Conservation (phyloP, 768 basidiomycete species). For the Fomitopsis serialis region DNA sequence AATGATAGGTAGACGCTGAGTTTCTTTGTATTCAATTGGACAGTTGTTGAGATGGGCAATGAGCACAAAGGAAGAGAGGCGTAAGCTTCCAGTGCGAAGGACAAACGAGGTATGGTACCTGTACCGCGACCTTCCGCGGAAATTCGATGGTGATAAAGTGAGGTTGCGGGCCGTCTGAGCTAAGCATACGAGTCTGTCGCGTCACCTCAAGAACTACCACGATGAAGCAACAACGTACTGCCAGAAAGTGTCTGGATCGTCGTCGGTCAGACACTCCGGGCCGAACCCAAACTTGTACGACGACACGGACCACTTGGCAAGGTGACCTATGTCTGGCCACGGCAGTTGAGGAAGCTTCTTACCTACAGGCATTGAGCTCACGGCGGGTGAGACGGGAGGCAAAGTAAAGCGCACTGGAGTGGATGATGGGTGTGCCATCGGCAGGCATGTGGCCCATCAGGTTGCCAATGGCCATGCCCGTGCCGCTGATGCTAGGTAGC, state of each 20-base stretch:
- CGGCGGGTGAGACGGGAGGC: not conserved
- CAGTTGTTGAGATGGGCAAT: no score
- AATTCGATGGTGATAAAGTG: slow-evolving; percentile 96
- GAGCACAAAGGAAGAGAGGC: no score
- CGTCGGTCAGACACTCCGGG: slow-evolving; percentile 84
- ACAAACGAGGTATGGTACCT: slow-evolving; percentile 41
- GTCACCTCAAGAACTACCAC: not conserved
- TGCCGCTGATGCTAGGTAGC: not conserved
- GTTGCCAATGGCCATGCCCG: not conserved
- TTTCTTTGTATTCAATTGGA: no score
- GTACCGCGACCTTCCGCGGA: slow-evolving; percentile 81
- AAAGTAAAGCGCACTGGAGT: slow-evolving; percentile 25
- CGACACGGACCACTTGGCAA: slow-evolving; percentile 95
- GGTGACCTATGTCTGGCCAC: slow-evolving; percentile 81
- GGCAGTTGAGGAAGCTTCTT: slow-evolving; percentile 48
- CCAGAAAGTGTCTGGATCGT: slow-evolving; percentile 93
- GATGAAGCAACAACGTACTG: slow-evolving; percentile 60
- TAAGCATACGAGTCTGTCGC: slow-evolving; percentile 21
- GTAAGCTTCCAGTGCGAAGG: no score
- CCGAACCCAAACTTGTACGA: slow-evolving; percentile 97
- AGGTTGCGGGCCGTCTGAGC: slow-evolving; percentile 94
- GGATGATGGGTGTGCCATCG: slow-evolving; percentile 34
- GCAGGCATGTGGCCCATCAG: not conserved
- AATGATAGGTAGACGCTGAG: slow-evolving; percentile 79
- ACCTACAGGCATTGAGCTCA: slow-evolving; percentile 10